A percentile compares a stretch with the other conserved stretches of the same genome.
phyloP scores from a whole-genome alignment of 169 alveolate species.

The Blepharisma undulans region DNA sequence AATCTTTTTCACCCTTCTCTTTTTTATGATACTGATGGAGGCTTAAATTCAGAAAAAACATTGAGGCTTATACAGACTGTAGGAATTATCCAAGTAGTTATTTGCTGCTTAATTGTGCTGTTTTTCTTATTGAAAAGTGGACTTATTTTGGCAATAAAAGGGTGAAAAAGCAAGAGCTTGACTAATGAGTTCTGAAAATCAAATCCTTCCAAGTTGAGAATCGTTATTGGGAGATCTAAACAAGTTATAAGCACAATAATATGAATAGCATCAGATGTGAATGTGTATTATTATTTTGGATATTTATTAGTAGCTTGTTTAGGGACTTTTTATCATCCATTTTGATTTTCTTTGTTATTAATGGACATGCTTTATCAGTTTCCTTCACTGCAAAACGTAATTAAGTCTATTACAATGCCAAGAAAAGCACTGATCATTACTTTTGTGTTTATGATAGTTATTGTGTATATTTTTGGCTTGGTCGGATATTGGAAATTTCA shows the following conservation, averaged over 20 bases:
- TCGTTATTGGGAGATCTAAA: neutral
- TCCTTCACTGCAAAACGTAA: conserved; percentile 44
- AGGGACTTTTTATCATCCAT: conserved; percentile 25
- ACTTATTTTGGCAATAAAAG: conserved; percentile 10
- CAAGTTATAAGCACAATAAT: neutral
- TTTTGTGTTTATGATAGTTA: conserved; percentile 39
- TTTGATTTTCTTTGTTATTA: conserved; percentile 15
- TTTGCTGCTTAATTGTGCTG: conserved; percentile 5
- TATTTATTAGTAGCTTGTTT: neutral
- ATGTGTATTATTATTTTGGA: conserved; percentile 12
- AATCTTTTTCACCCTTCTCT: neutral
- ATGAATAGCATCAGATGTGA: neutral
- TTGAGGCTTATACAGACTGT: neutral
- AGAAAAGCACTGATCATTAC: conserved; percentile 47
- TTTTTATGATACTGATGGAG: conserved; percentile 12
- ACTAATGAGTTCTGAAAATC: neutral
- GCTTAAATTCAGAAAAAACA: neutral
- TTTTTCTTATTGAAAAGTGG: conserved; percentile 25
- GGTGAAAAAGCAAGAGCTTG: conserved; percentile 1
- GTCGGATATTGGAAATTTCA: conserved; percentile 44
- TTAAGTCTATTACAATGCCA: conserved; percentile 46
- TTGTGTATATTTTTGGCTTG: conserved; percentile 50
- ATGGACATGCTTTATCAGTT: conserved; percentile 18
- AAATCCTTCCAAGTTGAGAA: too few species aligned
- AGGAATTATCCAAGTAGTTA: neutral